Evolutionary conservation across 2,329 filamentous ascomycete genomes (phyloP).

Genomic region (Venturiaceae sp.): DNA sequence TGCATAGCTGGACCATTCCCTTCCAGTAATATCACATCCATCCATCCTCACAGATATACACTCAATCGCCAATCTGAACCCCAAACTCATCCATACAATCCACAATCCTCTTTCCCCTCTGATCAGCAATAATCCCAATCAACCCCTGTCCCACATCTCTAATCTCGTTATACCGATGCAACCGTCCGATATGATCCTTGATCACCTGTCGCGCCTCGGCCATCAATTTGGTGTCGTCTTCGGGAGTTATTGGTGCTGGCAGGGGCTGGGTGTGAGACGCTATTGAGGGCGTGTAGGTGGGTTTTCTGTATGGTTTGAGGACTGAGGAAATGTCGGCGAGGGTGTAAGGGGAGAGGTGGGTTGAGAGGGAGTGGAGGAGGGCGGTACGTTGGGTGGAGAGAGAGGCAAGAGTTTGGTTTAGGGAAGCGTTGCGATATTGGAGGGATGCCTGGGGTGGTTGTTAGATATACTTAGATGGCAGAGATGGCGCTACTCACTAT

Average conservation of each 20-base stretch:
- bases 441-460: background rate
- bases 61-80: slow-evolving; percentile 31
- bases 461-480: background rate
- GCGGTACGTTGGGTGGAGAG: background rate
- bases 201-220: slow-evolving; percentile 43
- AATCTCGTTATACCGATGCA: slow-evolving; percentile 64
- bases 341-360: slow-evolving; percentile 3
- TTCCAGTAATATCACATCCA: background rate
- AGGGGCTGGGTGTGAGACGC: background rate
- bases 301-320: background rate
- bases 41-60: too few relatives aligned
- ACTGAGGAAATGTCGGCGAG: background rate
- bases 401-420: background rate
- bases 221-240: slow-evolving; percentile 18
- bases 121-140: slow-evolving; percentile 58
- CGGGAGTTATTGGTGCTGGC: background rate
- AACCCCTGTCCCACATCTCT: slow-evolving; percentile 58
- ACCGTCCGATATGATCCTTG: slow-evolving; percentile 51
- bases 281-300: slow-evolving; percentile 1
- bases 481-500: background rate
- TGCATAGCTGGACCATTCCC: too few relatives aligned
- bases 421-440: background rate
- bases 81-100: slow-evolving; percentile 40
- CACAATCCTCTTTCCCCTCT: slow-evolving; percentile 44
- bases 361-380: background rate